phyloP scores from a whole-genome alignment of 2,329 filamentous ascomycete species.

The Fusarium equiseti region DNA sequence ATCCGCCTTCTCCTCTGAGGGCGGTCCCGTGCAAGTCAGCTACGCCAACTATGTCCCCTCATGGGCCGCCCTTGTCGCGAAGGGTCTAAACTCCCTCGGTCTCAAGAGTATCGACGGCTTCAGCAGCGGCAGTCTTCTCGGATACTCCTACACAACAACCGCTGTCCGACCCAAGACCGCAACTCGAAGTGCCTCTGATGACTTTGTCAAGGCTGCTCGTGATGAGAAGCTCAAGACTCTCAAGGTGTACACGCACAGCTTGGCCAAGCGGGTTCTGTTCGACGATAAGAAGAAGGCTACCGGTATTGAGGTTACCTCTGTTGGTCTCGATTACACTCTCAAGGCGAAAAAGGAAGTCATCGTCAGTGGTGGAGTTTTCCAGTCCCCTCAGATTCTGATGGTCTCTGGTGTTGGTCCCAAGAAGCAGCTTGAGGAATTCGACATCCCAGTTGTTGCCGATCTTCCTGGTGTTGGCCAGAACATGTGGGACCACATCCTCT shows the following conservation, averaged over 20 bases:
- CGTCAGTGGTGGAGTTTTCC: constrained; percentile 33
- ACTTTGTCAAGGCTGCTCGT: constrained; percentile 46
- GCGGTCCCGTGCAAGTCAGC: constrained; percentile 46
- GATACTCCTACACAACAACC: constrained; percentile 44
- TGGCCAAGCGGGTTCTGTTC: constrained; percentile 61
- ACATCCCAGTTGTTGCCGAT: constrained; percentile 27
- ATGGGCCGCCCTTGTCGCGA: constrained; percentile 39
- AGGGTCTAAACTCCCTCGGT: constrained; percentile 46
- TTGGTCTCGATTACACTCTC: constrained; percentile 31
- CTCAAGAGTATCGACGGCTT: constrained; percentile 42
- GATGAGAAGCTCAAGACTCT: constrained; percentile 50
- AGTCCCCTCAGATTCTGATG: constrained; percentile 41
- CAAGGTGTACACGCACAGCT: constrained; percentile 55
- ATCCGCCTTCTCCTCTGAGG: constrained; percentile 40
- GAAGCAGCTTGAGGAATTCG: constrained; percentile 11
- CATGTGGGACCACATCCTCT: constrained; percentile 39
- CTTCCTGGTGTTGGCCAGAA: constrained; percentile 41
- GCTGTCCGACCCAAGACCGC: constrained; percentile 37
- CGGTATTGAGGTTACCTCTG: constrained; percentile 50
- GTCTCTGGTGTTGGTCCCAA: constrained; percentile 40
- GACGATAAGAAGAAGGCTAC: constrained; percentile 54
- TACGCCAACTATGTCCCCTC: constrained; percentile 46
- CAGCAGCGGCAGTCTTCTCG: constrained; percentile 41
- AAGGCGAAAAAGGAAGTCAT: constrained; percentile 39
- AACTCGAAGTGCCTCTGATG: constrained; percentile 45